These are phyloP conservation scores for Globisporangium nodosum DNA, from an alignment of 352 stramenopile species.

Conservation along the genomic window DNA sequence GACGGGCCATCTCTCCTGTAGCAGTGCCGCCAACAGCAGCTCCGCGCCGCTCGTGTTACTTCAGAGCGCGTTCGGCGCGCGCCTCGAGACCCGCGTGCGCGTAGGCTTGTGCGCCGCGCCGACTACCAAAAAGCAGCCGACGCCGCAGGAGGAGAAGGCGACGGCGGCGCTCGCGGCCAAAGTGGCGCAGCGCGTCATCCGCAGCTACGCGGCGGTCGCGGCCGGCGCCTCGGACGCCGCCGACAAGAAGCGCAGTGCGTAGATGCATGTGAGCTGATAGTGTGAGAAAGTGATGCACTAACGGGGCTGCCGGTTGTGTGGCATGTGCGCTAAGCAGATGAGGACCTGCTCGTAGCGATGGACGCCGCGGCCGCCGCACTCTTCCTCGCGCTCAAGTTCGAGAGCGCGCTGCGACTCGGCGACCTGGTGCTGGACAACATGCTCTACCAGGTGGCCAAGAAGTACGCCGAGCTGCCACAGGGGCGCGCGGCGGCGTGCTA, in stretches of 20 bases:
- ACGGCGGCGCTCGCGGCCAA: constrained; percentile 47
- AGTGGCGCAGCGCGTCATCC: constrained; percentile 55
- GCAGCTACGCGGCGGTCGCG: constrained; percentile 29
- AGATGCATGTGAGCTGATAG: background rate
- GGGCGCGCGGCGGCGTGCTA: constrained; percentile 26
- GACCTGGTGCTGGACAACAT: constrained; percentile 73
- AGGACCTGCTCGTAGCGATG: constrained; percentile 30
- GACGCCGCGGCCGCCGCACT: constrained; percentile 52
- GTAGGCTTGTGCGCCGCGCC: constrained; percentile 3
- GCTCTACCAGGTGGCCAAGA: constrained; percentile 79
- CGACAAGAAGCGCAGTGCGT: constrained; percentile 18
- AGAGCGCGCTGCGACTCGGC: constrained; percentile 36
- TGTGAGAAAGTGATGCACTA: background rate
- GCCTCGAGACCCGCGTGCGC: constrained; percentile 8
- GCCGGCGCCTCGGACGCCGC: constrained; percentile 2
- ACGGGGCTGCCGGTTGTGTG: background rate
- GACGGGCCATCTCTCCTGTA: background rate
- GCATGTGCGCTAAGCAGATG: constrained; percentile 10
- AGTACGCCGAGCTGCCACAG: constrained; percentile 45
- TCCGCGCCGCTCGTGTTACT: constrained; percentile 1
- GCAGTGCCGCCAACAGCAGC: background rate
- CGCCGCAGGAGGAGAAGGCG: constrained; percentile 15
- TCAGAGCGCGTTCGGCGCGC: constrained; percentile 5
- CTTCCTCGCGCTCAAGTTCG: constrained; percentile 38
- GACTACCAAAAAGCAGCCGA: background rate